Base-by-base conservation (phyloP, 2,329 filamentous ascomycete genomes). In the Chrysosporium keratinophilum region DNA sequence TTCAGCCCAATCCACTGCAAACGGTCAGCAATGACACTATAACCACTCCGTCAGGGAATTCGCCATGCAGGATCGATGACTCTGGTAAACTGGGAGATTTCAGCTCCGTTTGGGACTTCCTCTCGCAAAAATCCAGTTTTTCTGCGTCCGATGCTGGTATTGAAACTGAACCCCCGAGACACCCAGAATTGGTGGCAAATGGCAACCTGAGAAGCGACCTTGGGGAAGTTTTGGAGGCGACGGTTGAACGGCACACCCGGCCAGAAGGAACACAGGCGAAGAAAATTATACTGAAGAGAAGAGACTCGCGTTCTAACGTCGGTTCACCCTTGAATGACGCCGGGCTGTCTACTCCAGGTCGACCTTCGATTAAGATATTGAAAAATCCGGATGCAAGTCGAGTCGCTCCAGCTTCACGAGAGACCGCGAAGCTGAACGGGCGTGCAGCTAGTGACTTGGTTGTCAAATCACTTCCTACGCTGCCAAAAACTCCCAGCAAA, bases 41-140 rank as follows among this genome's bases (percentile, higher is more conserved):
- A 34, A 10, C 50, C 33, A 28, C 7, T 7, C 23, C 23, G 23
- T 47, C 54, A 14, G 41, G 15, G 15, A 19, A 47, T 40, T 40
- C 40, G 31, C 50, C 42, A 11, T 48, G 41, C 33, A 20, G 50
- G 23, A 52, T 23, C n/a, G 54, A 53, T 54, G 46, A 54, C 31
- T 49, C 56, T n/a, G 50, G 41, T 55, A 64, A 61, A 31, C 66
- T 76, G 20, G 73, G 73, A 34, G 71, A 76, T 51, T 76, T 76
- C 55, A 65, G 65, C 20, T 61, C 62, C 35, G 55, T 75, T 14
- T 75, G 71, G 71, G 64, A 69, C 42, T 64, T 69, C 52, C 60
- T 75, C 34, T 62, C 63, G 39, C 60, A 60, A n/a, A n/a, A n/a
- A 31, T 54, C 59, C 20, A 41, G 57, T n/a, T 43, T 59, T n/a